Evolutionary conservation across 495 filamentous ascomycete genomes (phyloP), one percentile per base, ranked within the genome.

Genomic region (Tuber brumale): DNA sequence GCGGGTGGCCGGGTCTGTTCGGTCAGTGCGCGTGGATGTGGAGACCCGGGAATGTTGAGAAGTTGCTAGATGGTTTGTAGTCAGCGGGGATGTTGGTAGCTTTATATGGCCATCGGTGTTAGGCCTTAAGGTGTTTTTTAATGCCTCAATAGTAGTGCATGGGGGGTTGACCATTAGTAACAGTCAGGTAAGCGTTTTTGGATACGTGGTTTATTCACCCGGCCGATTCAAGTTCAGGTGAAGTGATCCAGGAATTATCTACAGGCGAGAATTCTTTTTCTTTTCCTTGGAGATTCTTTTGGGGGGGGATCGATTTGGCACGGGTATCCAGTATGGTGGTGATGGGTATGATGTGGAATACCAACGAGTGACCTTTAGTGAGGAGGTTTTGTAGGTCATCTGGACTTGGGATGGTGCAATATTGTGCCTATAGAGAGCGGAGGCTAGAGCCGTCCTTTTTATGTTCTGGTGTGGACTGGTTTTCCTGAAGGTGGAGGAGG

Each of bases 151-250:
- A 18, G 57, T 5, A n/a, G 57, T 18, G 27, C 27, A 35, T 19
- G 57, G 57, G 16, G 57, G 57, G 57, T 66, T 35, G 57, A 35
- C 31, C 57, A 66, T 66, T 35, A 66, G 57, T 66, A 66, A 66
- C 27, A 0, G 14, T 66, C 57, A 35, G 57, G 57, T 66, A 66
- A 66, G 57, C 27, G 14, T 66, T 66, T 66, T 66, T 66, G 14
- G 57, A 35, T 19, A 35, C 12, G 57, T 35, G 31, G 27, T 66
- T 66, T 66, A 27, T 66, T 31, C 57, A 35, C 57, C n/a, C 27
- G 27, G 27, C 27, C 57, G 57, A 35, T 66, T 66, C 57, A 35
- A 1, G 57, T 18, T 35, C 27, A 66, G 14, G 48, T n/a, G 18
- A 23, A 23, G 46, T 51, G n/a, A 48, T 23, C 19, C 46, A 48